Percentiles rank a stretch among this genome's conserved stretches.
Conservation (phyloP, 202 grass and related monocot species). For the Setaria viridis region DNA sequence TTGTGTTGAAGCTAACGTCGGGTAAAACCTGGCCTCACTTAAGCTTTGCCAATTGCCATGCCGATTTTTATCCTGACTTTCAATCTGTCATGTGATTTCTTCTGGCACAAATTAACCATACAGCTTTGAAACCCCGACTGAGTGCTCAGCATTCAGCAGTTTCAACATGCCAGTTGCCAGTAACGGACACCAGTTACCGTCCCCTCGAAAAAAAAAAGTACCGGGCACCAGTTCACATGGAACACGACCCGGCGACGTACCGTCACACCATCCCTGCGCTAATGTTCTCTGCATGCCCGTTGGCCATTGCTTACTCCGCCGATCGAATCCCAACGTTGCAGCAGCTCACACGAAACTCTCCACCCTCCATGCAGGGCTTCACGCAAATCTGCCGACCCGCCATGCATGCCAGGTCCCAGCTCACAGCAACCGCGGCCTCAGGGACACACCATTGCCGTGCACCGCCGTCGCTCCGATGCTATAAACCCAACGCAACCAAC, state of each 20-base stretch:
- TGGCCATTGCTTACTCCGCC: slow-evolving; percentile 32
- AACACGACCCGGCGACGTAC: slow-evolving; percentile 13
- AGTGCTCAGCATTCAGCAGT: background rate
- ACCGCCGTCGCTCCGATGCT: slow-evolving; percentile 14
- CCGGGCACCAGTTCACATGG: slow-evolving; percentile 1
- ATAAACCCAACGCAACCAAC: slow-evolving; percentile 31
- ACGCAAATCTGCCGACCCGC: slow-evolving; percentile 23
- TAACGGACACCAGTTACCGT: background rate
- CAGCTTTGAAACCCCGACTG: background rate
- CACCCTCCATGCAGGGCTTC: slow-evolving; percentile 26
- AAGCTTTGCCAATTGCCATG: background rate
- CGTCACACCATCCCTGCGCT: slow-evolving; percentile 7
- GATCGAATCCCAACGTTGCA: slow-evolving; percentile 35
- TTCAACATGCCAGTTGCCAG: background rate
- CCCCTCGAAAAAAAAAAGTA: too few species aligned
- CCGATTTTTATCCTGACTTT: background rate
- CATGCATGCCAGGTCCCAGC: slow-evolving; percentile 14
- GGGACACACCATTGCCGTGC: slow-evolving; percentile 49
- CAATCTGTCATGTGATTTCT: background rate
- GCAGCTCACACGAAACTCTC: slow-evolving; percentile 35
- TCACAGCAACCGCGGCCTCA: background rate
- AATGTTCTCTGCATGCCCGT: background rate
- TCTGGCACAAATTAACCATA: background rate
- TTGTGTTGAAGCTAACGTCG: too few species aligned
- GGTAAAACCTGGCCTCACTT: too few species aligned